Percentiles rank a stretch among this genome's conserved stretches.
These are phyloP conservation scores for Diplodia corticola DNA, from an alignment of 2,329 filamentous ascomycete genomes.

Conservation along the genomic window DNA sequence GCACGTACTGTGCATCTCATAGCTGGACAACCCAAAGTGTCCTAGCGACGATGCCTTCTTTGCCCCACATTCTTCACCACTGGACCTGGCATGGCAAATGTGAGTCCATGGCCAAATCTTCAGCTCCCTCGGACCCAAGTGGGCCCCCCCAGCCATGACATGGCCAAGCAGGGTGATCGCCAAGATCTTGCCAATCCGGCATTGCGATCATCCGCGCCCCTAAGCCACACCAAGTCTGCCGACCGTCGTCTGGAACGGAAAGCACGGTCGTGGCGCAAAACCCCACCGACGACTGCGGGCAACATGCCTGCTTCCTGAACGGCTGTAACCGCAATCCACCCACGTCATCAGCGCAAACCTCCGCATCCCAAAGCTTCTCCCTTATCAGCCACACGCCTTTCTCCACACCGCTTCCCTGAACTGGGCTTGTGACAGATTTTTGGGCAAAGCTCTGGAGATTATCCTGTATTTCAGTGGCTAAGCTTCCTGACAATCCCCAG, in stretches of 20 bases:
- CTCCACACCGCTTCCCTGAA: neutral
- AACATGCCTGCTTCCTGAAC: neutral
- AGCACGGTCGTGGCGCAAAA: neutral
- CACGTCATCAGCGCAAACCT: neutral
- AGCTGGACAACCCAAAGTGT: neutral
- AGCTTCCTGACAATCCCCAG: no score
- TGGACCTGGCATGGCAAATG: neutral
- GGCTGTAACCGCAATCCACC: neutral
- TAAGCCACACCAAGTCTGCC: neutral
- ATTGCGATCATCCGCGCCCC: neutral
- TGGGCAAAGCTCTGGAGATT: no score
- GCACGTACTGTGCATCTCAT: neutral
- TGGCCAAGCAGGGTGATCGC: neutral
- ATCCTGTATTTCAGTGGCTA: no score
- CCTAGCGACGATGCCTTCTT: neutral
- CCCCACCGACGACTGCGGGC: neutral
- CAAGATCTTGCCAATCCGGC: neutral
- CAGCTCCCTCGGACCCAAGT: neutral
- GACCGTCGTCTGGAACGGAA: neutral
- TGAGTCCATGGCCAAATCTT: neutral
- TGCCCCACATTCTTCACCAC: neutral
- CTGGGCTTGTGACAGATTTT: neutral
- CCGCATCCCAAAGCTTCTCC: neutral
- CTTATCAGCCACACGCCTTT: neutral
- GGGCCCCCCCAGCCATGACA: neutral